These are phyloP conservation scores for Knufia petricola DNA, from an alignment of 2,329 filamentous ascomycete genomes.

Conservation along the genomic window DNA sequence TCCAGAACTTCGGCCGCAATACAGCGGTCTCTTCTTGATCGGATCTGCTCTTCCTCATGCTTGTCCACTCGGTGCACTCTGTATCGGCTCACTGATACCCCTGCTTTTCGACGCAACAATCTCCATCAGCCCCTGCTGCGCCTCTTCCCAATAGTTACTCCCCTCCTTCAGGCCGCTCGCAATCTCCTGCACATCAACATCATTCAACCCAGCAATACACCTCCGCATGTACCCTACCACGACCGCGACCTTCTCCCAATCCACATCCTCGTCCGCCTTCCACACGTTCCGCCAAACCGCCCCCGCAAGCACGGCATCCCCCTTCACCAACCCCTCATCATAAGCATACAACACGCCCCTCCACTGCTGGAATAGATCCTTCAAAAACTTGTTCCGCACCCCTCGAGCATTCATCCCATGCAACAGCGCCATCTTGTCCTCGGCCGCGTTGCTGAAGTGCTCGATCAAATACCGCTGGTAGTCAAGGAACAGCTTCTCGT, in stretches of 20 bases:
- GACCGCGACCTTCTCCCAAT: conserved; percentile 50
- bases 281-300: conserved; percentile 93
- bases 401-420: conserved; percentile 43
- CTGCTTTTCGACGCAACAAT: neutral
- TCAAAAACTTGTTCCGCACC: conserved; percentile 54
- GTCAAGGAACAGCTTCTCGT: conserved; percentile 55
- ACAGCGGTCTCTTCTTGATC: too few relatives aligned
- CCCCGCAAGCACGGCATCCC: conserved; percentile 41
- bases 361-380: conserved; percentile 91
- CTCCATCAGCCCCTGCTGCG: neutral
- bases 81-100: neutral
- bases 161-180: conserved; percentile 2
- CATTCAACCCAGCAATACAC: conserved; percentile 7
- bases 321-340: conserved; percentile 37
- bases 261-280: conserved; percentile 58
- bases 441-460: conserved; percentile 65
- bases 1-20: too few relatives aligned
- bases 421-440: conserved; percentile 55
- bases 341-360: conserved; percentile 68
- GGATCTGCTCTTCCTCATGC: neutral
- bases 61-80: neutral
- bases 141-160: conserved; percentile 3
- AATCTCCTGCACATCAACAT: conserved; percentile 5
- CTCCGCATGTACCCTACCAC: conserved; percentile 56
- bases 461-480: conserved; percentile 90